Base-by-base conservation (phyloP, 1,139 yeast genomes). In the Kodamaea plutei region DNA sequence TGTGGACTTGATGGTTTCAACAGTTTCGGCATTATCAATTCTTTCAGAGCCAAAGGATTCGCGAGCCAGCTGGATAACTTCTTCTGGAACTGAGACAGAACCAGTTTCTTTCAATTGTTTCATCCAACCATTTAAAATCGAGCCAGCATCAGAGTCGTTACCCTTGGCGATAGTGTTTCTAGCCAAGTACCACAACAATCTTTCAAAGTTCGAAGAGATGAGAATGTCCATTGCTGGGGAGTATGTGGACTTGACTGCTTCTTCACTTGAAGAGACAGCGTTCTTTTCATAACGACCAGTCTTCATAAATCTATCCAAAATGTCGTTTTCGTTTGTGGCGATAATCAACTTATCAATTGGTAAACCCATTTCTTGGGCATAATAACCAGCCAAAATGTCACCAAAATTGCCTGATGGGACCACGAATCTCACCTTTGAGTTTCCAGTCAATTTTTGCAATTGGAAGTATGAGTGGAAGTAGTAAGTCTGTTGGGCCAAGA, bases 201-300 rank as follows among this genome's bases (percentile, higher is more conserved):
- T 82, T 68, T 91, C 99, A 53, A 91, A 91, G 60, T 91, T 91
- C 19, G 95, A 84, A 8, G 96, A 88, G 37, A 91, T 87, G 47
- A 87, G 74, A 48, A 91, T 91, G 57, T 91, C 99, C 99, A 91
- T 91, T 20, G 99, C 99, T 41, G 99, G 99, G 2, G 96, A 85
- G 47, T 80, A 68, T 11, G 98, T 89, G 15, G 93, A 87, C 55
- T 83, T 84, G 25, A 89, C 98, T 32, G 76, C 79, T 15, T 50
- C 56, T 9, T 43, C 44, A 26, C 70, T 72, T 20, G 72, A 69
- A 20, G 52, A 50, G 23, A 62, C 66, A 25, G 64, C 71, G 42
- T 68, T 64, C 56, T 87, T 82, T 51, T 78, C 88, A 52, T 91
- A 91, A 43, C 76, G 71, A 40, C 96, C 97, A 15, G 87, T 61